phyloP scores from a whole-genome alignment of 192 early-diverging fungal species.

The Rhizoclosmatium globosum region DNA sequence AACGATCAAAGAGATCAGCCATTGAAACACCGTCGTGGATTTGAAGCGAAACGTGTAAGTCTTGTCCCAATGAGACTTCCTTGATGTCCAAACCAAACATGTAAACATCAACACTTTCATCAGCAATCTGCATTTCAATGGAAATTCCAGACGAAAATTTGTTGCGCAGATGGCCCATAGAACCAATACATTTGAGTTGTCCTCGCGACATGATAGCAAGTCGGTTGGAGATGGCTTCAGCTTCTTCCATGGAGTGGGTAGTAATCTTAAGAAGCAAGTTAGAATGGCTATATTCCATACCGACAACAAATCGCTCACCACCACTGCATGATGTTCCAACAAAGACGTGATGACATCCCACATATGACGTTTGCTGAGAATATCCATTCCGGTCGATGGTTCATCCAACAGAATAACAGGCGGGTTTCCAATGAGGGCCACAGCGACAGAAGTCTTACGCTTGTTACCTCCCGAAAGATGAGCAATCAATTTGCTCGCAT shows the following conservation, averaged over 20 bases:
- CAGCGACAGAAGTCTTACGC: slow-evolving; percentile 48
- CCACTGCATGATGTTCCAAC: not conserved
- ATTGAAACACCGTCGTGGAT: not conserved
- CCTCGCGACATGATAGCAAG: slow-evolving; percentile 60
- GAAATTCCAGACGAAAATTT: slow-evolving; percentile 63
- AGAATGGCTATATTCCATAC: too few species aligned
- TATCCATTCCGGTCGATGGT: slow-evolving; percentile 70
- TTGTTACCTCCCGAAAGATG: slow-evolving; percentile 67
- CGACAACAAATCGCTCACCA: slow-evolving; percentile 30
- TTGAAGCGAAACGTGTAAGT: not conserved
- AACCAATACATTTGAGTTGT: slow-evolving; percentile 57
- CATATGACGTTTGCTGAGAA: slow-evolving; percentile 49
- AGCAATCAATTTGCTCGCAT: not conserved
- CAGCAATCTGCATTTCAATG: slow-evolving; percentile 28
- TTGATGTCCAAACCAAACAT: not conserved
- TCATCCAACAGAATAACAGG: slow-evolving; percentile 59
- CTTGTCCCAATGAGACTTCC: not conserved
- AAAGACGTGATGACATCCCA: slow-evolving; percentile 60
- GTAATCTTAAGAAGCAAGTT: slow-evolving; percentile 39
- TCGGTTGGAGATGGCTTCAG: slow-evolving; percentile 64
- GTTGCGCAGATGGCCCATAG: slow-evolving; percentile 62
- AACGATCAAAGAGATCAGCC: slow-evolving; percentile 16
- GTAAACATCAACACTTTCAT: not conserved
- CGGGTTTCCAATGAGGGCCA: slow-evolving; percentile 64
- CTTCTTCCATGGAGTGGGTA: slow-evolving; percentile 83